Conservation (phyloP, 345 rosid genomes). For the Brassica nigra region DNA sequence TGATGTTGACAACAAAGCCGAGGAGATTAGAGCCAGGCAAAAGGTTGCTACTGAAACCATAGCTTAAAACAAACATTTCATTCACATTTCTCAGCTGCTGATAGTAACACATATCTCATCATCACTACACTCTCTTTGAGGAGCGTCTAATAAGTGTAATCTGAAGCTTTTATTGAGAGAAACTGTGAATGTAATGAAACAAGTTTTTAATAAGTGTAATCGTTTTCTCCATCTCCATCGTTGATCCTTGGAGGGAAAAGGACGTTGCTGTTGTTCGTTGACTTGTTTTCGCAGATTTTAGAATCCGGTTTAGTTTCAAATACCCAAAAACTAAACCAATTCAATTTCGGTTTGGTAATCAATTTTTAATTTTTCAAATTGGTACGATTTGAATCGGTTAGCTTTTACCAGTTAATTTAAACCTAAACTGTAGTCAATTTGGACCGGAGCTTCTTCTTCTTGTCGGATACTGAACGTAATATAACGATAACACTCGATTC, state of each 20-base stretch:
- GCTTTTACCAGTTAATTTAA: neutral
- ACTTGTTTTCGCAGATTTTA: neutral
- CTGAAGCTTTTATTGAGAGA: slow-evolving; percentile 6
- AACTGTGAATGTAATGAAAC: neutral
- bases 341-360: neutral
- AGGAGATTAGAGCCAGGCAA: slow-evolving; percentile 44
- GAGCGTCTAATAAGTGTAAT: slow-evolving; percentile 27
- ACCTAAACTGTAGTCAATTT: slow-evolving; percentile 13
- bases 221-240: neutral
- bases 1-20: slow-evolving; percentile 47
- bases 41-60: slow-evolving; percentile 64
- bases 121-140: slow-evolving; percentile 1
- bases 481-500: neutral
- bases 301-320: neutral
- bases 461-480: slow-evolving; percentile 12
- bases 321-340: slow-evolving; percentile 13
- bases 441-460: slow-evolving; percentile 1
- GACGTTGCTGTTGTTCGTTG: neutral
- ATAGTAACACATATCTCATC: slow-evolving; percentile 1
- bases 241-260: neutral
- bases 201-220: slow-evolving; percentile 5
- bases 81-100: slow-evolving; percentile 2
- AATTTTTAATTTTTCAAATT: neutral
- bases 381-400: slow-evolving; percentile 33
- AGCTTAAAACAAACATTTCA: slow-evolving; percentile 24